Evolutionary conservation across 202 grass and related monocot genomes (phyloP).

Genomic region (Carex sylvatica): DNA sequence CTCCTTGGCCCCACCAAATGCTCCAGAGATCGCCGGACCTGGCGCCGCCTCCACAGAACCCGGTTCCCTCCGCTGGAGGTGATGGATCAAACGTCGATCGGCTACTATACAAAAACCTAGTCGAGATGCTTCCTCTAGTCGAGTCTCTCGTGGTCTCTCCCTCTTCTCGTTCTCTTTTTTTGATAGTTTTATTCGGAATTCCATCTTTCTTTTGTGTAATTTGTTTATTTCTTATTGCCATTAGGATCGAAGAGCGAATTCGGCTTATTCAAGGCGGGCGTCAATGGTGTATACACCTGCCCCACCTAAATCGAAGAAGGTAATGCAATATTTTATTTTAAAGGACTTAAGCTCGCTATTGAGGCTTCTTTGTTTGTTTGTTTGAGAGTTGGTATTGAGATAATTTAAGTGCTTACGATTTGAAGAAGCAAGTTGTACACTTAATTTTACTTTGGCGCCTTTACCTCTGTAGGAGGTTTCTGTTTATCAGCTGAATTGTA

Average conservation of each 20-base stretch:
- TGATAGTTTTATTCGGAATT: not conserved
- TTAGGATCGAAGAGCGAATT: conserved; percentile 74
- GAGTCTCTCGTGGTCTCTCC: conserved; percentile 88
- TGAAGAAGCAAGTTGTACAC: not conserved
- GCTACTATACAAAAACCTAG: conserved; percentile 89
- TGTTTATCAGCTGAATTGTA: not conserved
- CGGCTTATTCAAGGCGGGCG: conserved; percentile 74
- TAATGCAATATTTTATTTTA: conserved; percentile 9
- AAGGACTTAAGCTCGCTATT: not conserved
- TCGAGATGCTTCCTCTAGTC: conserved; percentile 96
- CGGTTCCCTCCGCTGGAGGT: not conserved
- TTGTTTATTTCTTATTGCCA: not conserved
- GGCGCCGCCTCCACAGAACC: not conserved
- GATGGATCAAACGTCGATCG: conserved; percentile 66
- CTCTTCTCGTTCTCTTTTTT: not conserved
- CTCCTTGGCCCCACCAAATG: not conserved
- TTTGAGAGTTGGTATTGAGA: conserved; percentile 13
- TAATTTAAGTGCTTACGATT: not conserved
- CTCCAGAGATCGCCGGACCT: conserved; percentile 19
- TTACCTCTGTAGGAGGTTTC: not conserved
- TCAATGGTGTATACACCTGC: conserved; percentile 79
- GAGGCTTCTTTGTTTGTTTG: not conserved
- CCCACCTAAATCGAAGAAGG: conserved; percentile 66
- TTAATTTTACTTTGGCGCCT: not conserved
- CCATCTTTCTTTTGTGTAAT: not conserved